Conservation (phyloP, 345 rosid genomes). For the Jatropha curcas region DNA sequence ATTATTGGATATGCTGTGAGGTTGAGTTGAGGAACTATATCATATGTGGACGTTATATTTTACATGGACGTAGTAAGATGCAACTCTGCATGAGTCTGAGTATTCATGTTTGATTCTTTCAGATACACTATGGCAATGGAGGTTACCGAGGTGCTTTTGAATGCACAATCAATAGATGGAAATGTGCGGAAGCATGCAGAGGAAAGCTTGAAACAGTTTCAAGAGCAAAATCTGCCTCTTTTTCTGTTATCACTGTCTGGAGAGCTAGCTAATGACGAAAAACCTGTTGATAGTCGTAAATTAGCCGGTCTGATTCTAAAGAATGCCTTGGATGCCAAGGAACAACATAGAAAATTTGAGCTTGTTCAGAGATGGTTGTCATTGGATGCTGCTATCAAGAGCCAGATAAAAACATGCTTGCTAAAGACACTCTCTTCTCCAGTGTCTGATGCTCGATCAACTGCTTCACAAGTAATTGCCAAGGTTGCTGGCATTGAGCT, state of each 20-base stretch:
- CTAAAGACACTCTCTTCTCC: constrained; percentile 60
- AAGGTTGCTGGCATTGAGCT: constrained; percentile 76
- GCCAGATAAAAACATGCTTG: constrained; percentile 57
- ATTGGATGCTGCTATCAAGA: constrained; percentile 51
- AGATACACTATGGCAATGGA: constrained; percentile 45
- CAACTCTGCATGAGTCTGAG: not conserved
- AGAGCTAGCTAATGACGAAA: constrained; percentile 65
- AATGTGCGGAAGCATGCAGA: constrained; percentile 68
- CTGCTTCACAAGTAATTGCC: constrained; percentile 72
- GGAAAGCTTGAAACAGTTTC: constrained; percentile 65
- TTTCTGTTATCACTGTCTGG: constrained; percentile 65
- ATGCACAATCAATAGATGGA: constrained; percentile 74
- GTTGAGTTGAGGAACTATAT: not conserved
- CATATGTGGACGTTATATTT: no score
- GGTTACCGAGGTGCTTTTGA: constrained; percentile 68
- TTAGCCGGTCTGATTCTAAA: constrained; percentile 70
- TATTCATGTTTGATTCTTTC: constrained; percentile 9
- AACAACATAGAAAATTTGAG: constrained; percentile 60
- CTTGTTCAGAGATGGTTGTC: constrained; percentile 76
- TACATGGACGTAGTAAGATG: not conserved
- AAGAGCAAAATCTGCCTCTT: constrained; percentile 64
- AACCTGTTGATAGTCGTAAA: constrained; percentile 73
- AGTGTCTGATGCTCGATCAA: constrained; percentile 57
- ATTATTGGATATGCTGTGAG: no score
- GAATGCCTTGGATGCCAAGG: constrained; percentile 75